These are phyloP conservation scores for Phytophthora foliorum DNA, from an alignment of 352 stramenopile genomes.

Conservation along the genomic window DNA sequence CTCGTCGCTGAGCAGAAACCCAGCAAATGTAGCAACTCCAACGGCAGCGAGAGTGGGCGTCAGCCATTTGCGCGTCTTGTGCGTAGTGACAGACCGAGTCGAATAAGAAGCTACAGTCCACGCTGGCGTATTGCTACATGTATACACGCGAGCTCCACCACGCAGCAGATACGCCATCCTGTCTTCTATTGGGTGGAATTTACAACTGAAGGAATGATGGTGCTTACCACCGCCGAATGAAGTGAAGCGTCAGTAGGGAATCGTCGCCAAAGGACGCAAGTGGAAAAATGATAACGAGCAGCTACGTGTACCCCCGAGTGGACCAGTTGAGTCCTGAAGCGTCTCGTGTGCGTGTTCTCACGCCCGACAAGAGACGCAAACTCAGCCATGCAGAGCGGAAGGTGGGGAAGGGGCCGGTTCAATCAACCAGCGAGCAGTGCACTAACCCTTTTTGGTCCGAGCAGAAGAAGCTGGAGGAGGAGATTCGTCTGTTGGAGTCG, in stretches of 20 bases:
- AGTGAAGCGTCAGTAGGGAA: slow-evolving; percentile 3
- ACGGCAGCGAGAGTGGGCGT: slow-evolving; percentile 1
- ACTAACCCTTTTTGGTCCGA: not conserved
- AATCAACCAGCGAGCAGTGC: not conserved
- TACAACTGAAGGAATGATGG: not conserved
- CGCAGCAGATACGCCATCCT: not conserved
- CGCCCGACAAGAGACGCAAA: slow-evolving; percentile 19
- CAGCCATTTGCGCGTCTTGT: slow-evolving; percentile 1
- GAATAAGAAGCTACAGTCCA: not conserved
- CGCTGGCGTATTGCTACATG: too few species aligned
- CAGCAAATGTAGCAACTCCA: slow-evolving; percentile 6
- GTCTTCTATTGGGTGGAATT: not conserved
- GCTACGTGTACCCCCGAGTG: not conserved
- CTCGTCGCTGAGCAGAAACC: not conserved
- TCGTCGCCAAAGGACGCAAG: not conserved
- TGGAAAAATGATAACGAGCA: slow-evolving; percentile 11
- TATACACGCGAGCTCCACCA: not conserved
- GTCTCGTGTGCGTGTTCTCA: not conserved
- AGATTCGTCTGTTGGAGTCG: slow-evolving; percentile 34
- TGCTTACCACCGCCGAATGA: not conserved
- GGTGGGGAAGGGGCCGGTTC: not conserved
- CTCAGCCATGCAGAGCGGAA: slow-evolving; percentile 27
- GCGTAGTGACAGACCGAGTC: not conserved
- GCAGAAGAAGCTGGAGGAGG: slow-evolving; percentile 23
- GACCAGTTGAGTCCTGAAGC: slow-evolving; percentile 15